Percentiles rank a stretch among this genome's conserved stretches.
phyloP scores from a whole-genome alignment of 2,329 filamentous ascomycete genomes.

The Pseudocercospora fuligena region DNA sequence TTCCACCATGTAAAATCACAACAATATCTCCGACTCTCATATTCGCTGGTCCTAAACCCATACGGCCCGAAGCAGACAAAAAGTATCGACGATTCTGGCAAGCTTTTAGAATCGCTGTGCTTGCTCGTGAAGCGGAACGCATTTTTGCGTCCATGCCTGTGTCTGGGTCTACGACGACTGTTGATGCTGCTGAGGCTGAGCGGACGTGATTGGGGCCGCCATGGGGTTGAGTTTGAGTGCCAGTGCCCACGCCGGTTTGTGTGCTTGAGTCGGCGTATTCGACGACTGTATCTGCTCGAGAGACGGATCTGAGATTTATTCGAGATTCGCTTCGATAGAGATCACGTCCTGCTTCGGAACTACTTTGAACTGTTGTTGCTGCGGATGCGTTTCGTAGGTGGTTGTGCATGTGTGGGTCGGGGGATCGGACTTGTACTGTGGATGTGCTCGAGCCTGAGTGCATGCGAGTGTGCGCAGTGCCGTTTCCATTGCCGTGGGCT shows the following conservation, averaged over 20 bases:
- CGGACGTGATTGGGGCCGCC: background rate
- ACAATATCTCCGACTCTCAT: conserved; percentile 2
- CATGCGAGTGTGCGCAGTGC: background rate
- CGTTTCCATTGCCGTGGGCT: background rate
- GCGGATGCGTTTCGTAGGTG: background rate
- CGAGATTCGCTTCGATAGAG: background rate
- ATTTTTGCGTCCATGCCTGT: conserved; percentile 5
- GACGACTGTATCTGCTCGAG: conserved; percentile 1
- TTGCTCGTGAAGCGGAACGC: background rate
- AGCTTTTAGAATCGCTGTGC: background rate
- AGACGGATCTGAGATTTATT: background rate
- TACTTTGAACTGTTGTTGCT: background rate
- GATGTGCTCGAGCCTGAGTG: conserved; percentile 1
- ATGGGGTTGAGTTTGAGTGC: background rate
- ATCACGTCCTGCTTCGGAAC: conserved; percentile 1
- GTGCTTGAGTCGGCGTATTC: conserved; percentile 3
- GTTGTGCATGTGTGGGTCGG: background rate
- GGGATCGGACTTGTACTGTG: background rate
- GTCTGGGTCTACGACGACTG: conserved; percentile 1
- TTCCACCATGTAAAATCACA: background rate
- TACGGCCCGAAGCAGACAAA: background rate
- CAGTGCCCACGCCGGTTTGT: background rate
- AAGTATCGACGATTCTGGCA: conserved; percentile 3
- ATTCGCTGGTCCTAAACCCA: background rate
- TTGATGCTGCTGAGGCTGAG: background rate